Base-by-base conservation (phyloP, 2,329 filamentous ascomycete species). In the Pyrenochaeta sp. region DNA sequence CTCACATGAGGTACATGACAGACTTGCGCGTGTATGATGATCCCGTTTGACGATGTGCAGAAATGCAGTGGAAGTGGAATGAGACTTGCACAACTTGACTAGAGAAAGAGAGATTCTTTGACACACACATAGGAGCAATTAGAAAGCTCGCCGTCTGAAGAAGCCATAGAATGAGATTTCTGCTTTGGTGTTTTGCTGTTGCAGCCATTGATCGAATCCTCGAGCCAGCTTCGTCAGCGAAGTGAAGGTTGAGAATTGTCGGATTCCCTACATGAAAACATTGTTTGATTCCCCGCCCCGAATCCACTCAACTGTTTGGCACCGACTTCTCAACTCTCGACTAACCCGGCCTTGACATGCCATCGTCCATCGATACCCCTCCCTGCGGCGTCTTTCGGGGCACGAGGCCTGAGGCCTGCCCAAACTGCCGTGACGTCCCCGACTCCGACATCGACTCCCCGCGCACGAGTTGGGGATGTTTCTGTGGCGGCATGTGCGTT, bases 351-450 rank as follows among this genome's bases (percentile, higher is more conserved):
- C 36, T 13, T 39, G 13, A 39, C 36, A 39, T 25, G 42, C 3
- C 42, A 12, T 44, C 42, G 13, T 15, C 8, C 28, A 10, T 19
- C 13, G 8, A 32, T n/a, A 5, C 27, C 15, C 8, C 4, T 34
- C 27, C 3, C 13, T 47, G 44, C 9, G 44, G 44, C 25, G 27
- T 19, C 27, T 28, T n/a, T 34, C 27, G 3, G 10, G 28, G 44
- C 44, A 32, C 24, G 3, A 15, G 7, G 44, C 25, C n/a, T 10
- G 32, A 24, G 4, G n/a, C 44, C 24, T 58, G 50, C 8, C 50
- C 46, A 5, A 27, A 36, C 13, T 58, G 50, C 32, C 46, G 48
- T 40, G 46, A 58, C n/a, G 48, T 50, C 4, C 50, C 51, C 42
- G n/a, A 47, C 6, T 34, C 48, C 37, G 50, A 58, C 10, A 47